Evolutionary conservation across 1,139 yeast species (phyloP).

Genomic region (Hyphopichia buzzinii): DNA sequence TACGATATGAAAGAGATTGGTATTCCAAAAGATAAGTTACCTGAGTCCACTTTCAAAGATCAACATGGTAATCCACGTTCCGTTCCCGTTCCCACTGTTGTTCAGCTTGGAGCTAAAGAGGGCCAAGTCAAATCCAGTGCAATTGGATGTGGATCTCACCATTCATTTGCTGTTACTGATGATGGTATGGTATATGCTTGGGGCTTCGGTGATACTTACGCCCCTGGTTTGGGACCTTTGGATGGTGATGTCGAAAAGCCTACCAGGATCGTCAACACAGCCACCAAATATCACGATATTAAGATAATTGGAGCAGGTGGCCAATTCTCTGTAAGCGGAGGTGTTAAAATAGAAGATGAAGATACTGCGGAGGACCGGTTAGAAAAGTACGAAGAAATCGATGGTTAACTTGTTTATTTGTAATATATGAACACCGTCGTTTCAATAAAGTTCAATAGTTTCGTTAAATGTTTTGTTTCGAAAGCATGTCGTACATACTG

Average conservation of each 20-base stretch:
- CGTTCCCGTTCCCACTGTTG: conserved; percentile 79
- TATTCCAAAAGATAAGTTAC: conserved; percentile 59
- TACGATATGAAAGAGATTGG: conserved; percentile 93
- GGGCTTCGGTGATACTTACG: conserved; percentile 98
- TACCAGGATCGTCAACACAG: conserved; percentile 86
- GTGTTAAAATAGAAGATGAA: conserved; percentile 62
- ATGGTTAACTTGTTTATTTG: conserved; percentile 14
- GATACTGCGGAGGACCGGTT: conserved; percentile 58
- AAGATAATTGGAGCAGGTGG: conserved; percentile 85
- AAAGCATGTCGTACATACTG: too few relatives aligned
- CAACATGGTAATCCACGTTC: conserved; percentile 80
- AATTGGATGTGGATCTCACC: conserved; percentile 87
- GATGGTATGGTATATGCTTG: conserved; percentile 90
- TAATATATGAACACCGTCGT: background rate
- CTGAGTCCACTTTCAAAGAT: conserved; percentile 70
- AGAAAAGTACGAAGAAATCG: conserved; percentile 48
- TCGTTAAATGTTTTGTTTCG: background rate
- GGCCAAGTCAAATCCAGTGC: conserved; percentile 47
- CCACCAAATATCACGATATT: conserved; percentile 77
- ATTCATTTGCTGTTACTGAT: conserved; percentile 77
- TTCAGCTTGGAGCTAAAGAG: conserved; percentile 32
- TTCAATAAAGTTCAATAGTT: background rate
- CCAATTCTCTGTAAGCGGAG: conserved; percentile 88
- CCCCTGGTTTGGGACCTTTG: conserved; percentile 89
- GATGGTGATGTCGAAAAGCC: conserved; percentile 89